These are phyloP conservation scores for Rhizopus stolonifer DNA, from an alignment of 371 early-diverging fungal species.

Conservation along the genomic window DNA sequence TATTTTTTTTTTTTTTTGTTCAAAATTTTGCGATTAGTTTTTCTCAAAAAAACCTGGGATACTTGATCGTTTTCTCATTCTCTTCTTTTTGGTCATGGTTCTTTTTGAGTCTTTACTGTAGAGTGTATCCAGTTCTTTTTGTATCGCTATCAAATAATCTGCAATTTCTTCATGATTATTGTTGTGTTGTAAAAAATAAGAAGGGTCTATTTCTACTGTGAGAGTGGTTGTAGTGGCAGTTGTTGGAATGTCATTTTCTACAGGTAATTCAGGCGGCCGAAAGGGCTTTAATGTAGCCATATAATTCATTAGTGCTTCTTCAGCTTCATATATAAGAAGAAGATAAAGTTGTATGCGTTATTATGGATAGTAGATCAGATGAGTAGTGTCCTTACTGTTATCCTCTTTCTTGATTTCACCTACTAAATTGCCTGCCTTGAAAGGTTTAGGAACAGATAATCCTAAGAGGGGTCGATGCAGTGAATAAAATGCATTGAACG, in stretches of 20 bases:
- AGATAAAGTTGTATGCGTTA: background rate
- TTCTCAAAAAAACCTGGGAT: conserved; percentile 21
- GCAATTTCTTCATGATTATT: conserved; percentile 26
- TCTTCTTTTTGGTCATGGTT: conserved; percentile 10
- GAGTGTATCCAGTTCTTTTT: conserved; percentile 23
- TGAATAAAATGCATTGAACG: conserved; percentile 50
- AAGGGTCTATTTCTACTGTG: conserved; percentile 25
- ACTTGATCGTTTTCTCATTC: conserved; percentile 18
- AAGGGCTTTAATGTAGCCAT: conserved; percentile 18
- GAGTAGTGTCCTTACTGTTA: conserved; percentile 4
- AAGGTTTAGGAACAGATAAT: conserved; percentile 18
- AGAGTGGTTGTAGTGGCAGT: conserved; percentile 19
- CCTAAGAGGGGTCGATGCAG: conserved; percentile 41
- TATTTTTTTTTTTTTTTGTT: conserved; percentile 20
- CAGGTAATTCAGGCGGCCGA: conserved; percentile 14
- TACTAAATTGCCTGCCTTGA: conserved; percentile 12
- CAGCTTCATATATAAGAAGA: no score
- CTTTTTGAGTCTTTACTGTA: conserved; percentile 8
- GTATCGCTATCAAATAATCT: conserved; percentile 30
- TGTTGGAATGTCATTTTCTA: background rate
- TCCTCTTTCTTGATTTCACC: conserved; percentile 23
- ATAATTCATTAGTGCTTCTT: conserved; percentile 20
- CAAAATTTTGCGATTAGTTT: conserved; percentile 17
- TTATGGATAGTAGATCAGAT: no score
- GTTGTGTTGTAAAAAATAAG: conserved; percentile 24